Evolutionary conservation across 2,329 filamentous ascomycete genomes (phyloP), one percentile per base, ranked within the genome.

Genomic region (Aspergillus sp.): DNA sequence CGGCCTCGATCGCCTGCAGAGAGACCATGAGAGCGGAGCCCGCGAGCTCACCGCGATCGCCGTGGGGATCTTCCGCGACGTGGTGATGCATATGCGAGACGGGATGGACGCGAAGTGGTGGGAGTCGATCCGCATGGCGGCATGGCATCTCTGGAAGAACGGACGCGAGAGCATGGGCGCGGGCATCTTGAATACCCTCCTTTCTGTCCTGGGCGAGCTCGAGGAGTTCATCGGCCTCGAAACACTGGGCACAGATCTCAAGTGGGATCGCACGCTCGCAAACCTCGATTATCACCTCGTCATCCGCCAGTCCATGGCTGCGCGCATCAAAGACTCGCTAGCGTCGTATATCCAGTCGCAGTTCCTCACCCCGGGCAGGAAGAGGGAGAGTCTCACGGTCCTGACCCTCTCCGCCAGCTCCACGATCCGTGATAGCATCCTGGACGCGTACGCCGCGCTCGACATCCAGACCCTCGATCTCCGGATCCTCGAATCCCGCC

Each of bases 81-180:
- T 77, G 2, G 29, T 61, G n/a, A 30, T 39, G 12, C 43, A 53
- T 26, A 36, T 44, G n/a, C 29, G 41, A 1, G 39, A 40, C 2
- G 39, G 44, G 1, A 32, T 48, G 7, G 40, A 48, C 2, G 34
- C 40, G 3, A 53, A 51, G 5, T 77, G 74, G 67, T 82, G 76
- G 75, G 53, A 51, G 15, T 66, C 64, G 16, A 50, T 71, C n/a
- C 63, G 72, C 10, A 67, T 72, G 58, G 65, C 63, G 2, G 72
- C 68, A 2, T 82, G 78, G 71, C 72, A 80, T 50, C 57, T 82
- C 1, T 75, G 72, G 54, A 78, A 78, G 45, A 76, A 78, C 33
- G 74, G 75, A 0, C 67, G 75, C n/a, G 74, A 77, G 40, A 77
- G 71, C 49, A 82, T 82, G 76, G 70, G 70, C 1, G 71, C 76